Evolutionary conservation across 2,329 filamentous ascomycete species (phyloP), one percentile per base, ranked within the genome.

Genomic region (Fonsecaea nubica): DNA sequence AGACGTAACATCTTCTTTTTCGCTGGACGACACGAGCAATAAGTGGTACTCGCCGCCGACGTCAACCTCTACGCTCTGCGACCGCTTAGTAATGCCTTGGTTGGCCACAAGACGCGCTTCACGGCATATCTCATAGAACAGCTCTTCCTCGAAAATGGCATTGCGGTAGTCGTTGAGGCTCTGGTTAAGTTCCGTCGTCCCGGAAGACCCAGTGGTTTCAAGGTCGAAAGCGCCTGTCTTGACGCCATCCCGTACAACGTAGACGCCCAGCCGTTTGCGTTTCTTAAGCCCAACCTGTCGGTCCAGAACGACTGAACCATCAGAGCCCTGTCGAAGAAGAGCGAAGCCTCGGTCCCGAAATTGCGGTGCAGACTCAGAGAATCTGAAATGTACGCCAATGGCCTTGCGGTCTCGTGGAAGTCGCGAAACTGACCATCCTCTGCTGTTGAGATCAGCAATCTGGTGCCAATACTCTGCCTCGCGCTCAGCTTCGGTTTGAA

Each of bases 391-490:
- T 40, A 98, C 94, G 21, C 90, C 93, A 58, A 98, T 83, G 0
- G 88, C 89, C 72, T 92, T 87, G 58, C 84, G 84, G 72, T 94
- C 89, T 6, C 88, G 83, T 0, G 92, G 92, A 48, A 95, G 81
- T 57, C 90, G 86, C 72, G 90, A 94, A 18, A 98, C 82, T 21
- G 91, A 89, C 94, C 95, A 99, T 4, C 93, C 93, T 62, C 89
- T 89, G 71, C 92, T 87, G 70, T 90, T 92, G 53, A 98, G 88
- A 9, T 88, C 87, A 55, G 96, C 81, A 2, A 98, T 86, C 73
- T 96, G 90, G 63, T 90, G 86, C 95, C 95, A 99, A 77, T 96
- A 99, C 72, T 86, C 89, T 1, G 89, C 89, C 80, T 99, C 95
- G 35, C 88, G 87, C 9, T 86, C 84, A 38, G 96, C 90, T 76